Evolutionary conservation across 768 basidiomycete species (phyloP), one percentile per base, ranked within the genome.

Genomic region (Cubamyces lactineus): DNA sequence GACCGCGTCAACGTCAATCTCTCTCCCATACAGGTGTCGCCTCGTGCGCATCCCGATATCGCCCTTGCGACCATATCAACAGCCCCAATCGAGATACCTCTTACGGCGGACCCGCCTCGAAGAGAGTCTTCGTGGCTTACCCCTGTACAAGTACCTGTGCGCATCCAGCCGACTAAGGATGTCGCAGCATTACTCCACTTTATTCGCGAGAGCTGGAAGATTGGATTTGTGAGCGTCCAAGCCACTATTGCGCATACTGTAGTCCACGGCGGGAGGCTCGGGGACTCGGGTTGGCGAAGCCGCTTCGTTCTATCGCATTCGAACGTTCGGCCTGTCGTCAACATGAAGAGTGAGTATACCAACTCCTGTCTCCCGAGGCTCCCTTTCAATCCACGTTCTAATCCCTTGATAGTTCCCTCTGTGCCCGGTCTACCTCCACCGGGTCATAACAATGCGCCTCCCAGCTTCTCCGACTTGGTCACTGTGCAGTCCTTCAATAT

Each of bases 391-490:
- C 19, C 15, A 26, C 24, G 34, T 9, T 59, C 49, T 38, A 53
- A 40, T 63, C 57, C 15, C 62, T 40, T 49, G 67, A 11, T 64
- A 91, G 89, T 91, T 26, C 88, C 87, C 8, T 70, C 76, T 8
- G 66, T 92, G 8, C 87, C 89, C 45, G 88, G 87, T 4, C 74
- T 92, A 16, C 91, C 91, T 17, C 72, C 73, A 19, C 86, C 87
- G 3, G 86, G 86, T 16, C 66, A 73, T 11, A 74, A 79, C 53
- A 66, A 64, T 0, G 82, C 84, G 8, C 76, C 86, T 3, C 90
- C 88, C 12, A 72, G 80, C 6, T 68, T 89, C 43, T 78, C 84
- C 4, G 76, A 87, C 59, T 77, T 92, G 5, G 71, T 92, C 51
- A 84, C 81, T 0, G 76, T 93, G 7, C 74, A 82, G 55, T 81